Evolutionary conservation across 257 asterid genomes (phyloP).

Genomic region (Solanum sparsipilum): DNA sequence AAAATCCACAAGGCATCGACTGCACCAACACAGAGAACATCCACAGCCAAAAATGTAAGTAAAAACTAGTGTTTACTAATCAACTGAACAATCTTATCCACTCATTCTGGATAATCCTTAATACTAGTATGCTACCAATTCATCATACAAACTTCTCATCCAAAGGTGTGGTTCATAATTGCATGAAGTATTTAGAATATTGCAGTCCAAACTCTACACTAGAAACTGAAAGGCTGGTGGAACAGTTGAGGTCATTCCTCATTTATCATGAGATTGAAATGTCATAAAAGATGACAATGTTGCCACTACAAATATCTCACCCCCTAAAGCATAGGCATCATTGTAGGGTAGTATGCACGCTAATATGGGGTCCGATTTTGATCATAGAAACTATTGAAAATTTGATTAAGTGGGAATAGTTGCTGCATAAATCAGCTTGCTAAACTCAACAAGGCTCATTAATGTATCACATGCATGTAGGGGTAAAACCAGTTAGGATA

Average conservation of each 20-base stretch:
- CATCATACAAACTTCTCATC: background rate
- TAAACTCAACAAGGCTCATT: background rate
- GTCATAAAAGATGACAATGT: background rate
- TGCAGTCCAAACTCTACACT: background rate
- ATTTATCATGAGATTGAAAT: background rate
- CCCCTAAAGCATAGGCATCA: background rate
- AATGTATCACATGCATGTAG: background rate
- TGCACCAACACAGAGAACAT: background rate
- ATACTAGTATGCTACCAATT: background rate
- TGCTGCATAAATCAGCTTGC: background rate
- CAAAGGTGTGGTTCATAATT: background rate
- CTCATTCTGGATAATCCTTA: background rate
- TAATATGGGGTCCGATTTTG: background rate
- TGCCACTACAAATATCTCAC: background rate
- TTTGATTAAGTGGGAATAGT: background rate
- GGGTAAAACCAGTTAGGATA: background rate
- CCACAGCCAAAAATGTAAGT: background rate
- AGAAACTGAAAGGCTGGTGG: background rate
- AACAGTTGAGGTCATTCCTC: background rate
- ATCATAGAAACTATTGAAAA: background rate
- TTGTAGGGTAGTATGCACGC: background rate
- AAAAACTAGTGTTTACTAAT: background rate
- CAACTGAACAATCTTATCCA: background rate
- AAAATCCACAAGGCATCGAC: background rate
- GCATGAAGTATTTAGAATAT: background rate